Conservation (phyloP, 2,329 filamentous ascomycete species). For the Fusarium robinianum region DNA sequence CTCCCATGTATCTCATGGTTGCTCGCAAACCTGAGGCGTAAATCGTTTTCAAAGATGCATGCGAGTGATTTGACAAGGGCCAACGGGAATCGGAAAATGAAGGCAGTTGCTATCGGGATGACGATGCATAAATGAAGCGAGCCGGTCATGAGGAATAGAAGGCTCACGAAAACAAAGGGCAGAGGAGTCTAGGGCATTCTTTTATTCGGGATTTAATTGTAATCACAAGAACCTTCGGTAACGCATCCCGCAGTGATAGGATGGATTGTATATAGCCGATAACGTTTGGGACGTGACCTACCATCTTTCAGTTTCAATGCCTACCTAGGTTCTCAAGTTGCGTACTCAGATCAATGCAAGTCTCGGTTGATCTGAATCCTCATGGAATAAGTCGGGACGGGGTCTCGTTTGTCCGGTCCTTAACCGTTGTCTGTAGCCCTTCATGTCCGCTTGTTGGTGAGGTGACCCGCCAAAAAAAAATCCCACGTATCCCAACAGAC, state of each 20-base stretch:
- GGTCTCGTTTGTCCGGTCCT: too few species aligned
- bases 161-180: slow-evolving; percentile 21
- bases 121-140: slow-evolving; percentile 30
- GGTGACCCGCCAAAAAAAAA: slow-evolving; percentile 30
- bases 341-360: too few species aligned
- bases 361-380: too few species aligned
- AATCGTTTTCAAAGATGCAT: not conserved
- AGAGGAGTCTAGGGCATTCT: slow-evolving; percentile 29
- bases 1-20: slow-evolving; percentile 97
- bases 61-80: slow-evolving; percentile 16
- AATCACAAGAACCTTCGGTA: slow-evolving; percentile 29
- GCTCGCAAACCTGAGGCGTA: slow-evolving; percentile 72
- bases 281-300: too few species aligned
- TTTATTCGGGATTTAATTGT: slow-evolving; percentile 40
- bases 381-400: too few species aligned
- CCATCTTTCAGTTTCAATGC: too few species aligned
- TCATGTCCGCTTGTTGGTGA: slow-evolving; percentile 21
- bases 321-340: too few species aligned
- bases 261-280: too few species aligned
- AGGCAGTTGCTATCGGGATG: slow-evolving; percentile 3
- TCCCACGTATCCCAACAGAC: slow-evolving; percentile 35
- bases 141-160: slow-evolving; percentile 22
- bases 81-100: slow-evolving; percentile 11
- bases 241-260: too few species aligned
- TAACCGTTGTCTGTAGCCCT: slow-evolving; percentile 13